Base-by-base conservation (phyloP, 2,329 filamentous ascomycete genomes). In the Microsporum audouinii region DNA sequence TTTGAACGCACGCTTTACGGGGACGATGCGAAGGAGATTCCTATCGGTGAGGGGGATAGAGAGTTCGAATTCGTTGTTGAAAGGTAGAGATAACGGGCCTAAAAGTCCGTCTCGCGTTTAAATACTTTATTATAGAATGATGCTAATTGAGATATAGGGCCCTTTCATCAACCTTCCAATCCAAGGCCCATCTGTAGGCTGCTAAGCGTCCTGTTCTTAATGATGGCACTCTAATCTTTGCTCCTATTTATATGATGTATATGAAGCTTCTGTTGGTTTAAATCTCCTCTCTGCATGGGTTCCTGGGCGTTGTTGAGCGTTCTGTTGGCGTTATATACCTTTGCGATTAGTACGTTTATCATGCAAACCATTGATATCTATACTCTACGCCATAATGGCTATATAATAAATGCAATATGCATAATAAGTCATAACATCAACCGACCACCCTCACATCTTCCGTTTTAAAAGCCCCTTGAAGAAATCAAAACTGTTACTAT, bases 401-500 rank as follows among this genome's bases (percentile, higher is more conserved):
- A 56, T 56, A 56, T 56, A 33, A 23, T 29, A 56, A 56, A 17
- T n/a, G 51, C 27, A 33, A 56, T 56, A 56, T 14, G 5, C 47
- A 51, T 51, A 4, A 14, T 56, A 33, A 56, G 14, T 23, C 27
- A 34, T 56, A 33, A 56, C 14, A 56, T 38, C 2, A 3, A 56
- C 17, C 29, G 29, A 41, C 14, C n/a, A 6, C 29, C 5, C 12
- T 61, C 47, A 91, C 1, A 85, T 73, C 79, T 95, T 97, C 69
- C 87, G 83, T 77, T 84, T 89, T 23, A 99, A 78, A 68, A 99
- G 71, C 0, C 94, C 94, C 70, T 84, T 89, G 77, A 96, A 95
- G 73, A 96, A 99, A 75, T 99, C 94, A 77, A 99, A 99, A 73
- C 91, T 96, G 70, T 99, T 99, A 71, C 91, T 90, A 73, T 99